Base-by-base conservation (phyloP, 2,329 filamentous ascomycete genomes). In the Chaetomiaceae sp. region DNA sequence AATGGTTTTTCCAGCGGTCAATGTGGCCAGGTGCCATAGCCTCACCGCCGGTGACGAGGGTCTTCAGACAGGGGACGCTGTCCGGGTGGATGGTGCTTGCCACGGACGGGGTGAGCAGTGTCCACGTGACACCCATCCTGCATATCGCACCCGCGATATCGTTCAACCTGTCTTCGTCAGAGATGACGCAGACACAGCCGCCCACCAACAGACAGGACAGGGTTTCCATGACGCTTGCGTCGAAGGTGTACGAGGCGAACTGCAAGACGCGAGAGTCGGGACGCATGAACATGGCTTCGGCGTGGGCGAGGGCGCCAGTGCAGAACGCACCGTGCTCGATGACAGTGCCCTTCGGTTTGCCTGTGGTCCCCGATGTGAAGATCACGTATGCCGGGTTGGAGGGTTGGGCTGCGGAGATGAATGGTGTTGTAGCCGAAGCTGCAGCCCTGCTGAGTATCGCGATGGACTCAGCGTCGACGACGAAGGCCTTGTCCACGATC, bases 341-440 rank as follows among this genome's bases (percentile, higher is more conserved):
- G 25, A 78, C 69, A 15, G 78, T 75, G 23, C 77, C 77, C 64
- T 80, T 80, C 6, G 77, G 77, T 27, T 67, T 65, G 9, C 77
- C 77, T 0, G 77, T 80, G 29, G 75, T 79, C 7, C 77, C 77
- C 7, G 77, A 79, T 17, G 77, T 80, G 61, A 79, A 80, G 62
- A 79, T 76, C 59, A 78, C 72, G 33, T 66, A 68, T 11, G 55
- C 58, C 1, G 60, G 40, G 29, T 57, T 57, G 34, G 53, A 49
- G 1, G 61, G 56, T 14, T 31, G 52, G 19, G 44, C 58, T 0
- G 54, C 34, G 3, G 54, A 52, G 20, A 23, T 15, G 34, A 56
- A 23, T 3, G 31, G 22, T 3, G 40, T 31, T 2, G 4, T 17
- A 4, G 29, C 50, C 2, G 38, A 23, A 3, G 11, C 17, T 4